phyloP scores from a whole-genome alignment of 495 filamentous ascomycete genomes.

The Usnea hakonensis region DNA sequence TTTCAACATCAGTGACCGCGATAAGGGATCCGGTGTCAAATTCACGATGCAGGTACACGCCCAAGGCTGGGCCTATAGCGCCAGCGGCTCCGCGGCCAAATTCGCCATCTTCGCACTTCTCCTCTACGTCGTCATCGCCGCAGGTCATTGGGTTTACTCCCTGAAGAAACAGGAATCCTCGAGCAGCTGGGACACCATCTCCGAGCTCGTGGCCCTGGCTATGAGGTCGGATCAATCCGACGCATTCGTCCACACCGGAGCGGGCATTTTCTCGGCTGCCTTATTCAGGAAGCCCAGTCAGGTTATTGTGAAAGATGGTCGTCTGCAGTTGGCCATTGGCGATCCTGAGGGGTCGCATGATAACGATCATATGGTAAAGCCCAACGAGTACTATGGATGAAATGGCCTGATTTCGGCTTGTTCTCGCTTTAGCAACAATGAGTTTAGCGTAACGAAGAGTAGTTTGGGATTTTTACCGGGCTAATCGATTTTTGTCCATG shows the following conservation, averaged over 20 bases:
- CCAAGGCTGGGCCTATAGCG: constrained; percentile 8
- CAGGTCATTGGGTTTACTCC: not conserved
- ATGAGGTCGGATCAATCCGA: constrained; percentile 11
- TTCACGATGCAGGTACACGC: constrained; percentile 8
- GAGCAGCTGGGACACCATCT: constrained; percentile 8
- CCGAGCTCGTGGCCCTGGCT: constrained; percentile 10
- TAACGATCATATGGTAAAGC: not conserved
- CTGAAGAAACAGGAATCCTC: not conserved
- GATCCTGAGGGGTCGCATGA: not conserved
- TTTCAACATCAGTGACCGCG: not conserved
- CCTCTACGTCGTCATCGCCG: constrained; percentile 5
- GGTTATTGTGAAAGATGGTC: constrained; percentile 2
- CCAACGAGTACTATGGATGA: constrained; percentile 5
- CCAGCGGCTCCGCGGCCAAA: constrained; percentile 7
- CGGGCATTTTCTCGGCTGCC: constrained; percentile 1
- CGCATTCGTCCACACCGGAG: constrained; percentile 6
- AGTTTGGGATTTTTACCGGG: no score
- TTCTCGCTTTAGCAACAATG: no score
- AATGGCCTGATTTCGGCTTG: no score
- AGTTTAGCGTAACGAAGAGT: no score
- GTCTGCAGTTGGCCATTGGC: constrained; percentile 8
- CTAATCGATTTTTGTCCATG: no score
- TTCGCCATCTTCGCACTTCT: constrained; percentile 8
- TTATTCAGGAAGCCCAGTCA: not conserved
- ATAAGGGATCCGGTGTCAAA: not conserved